A percentile compares a stretch with the other conserved stretches of the same genome.
Conservation (phyloP, 768 basidiomycete species). For the Porpolomopsis calyptriformis region DNA sequence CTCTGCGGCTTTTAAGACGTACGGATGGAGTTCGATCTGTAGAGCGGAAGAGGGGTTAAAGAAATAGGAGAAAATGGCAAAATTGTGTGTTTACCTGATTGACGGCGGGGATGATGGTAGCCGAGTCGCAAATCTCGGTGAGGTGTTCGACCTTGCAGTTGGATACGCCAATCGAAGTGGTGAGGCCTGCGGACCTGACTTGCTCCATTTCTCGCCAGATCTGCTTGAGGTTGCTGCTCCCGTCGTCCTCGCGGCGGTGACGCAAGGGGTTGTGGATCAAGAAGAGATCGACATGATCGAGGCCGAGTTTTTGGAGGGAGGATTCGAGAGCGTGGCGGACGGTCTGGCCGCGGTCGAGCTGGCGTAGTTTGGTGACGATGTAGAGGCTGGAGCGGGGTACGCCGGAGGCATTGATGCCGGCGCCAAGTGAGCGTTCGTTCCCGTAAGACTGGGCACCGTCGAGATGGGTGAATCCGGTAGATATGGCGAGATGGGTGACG, state of each 20-base stretch:
- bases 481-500: constrained; percentile 36
- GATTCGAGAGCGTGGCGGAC: constrained; percentile 38
- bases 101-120: constrained; percentile 48
- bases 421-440: constrained; percentile 46
- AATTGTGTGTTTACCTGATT: constrained; percentile 43
- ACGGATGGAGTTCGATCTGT: constrained; percentile 68
- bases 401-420: constrained; percentile 38
- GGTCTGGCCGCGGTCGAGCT: constrained; percentile 30
- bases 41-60: background rate
- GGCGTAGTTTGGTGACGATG: constrained; percentile 50
- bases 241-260: constrained; percentile 25
- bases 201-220: constrained; percentile 56
- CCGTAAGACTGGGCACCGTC: constrained; percentile 53
- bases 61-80: background rate
- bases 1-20: constrained; percentile 51
- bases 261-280: constrained; percentile 42
- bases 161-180: constrained; percentile 57
- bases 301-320: constrained; percentile 43
- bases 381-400: constrained; percentile 46
- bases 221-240: constrained; percentile 24
- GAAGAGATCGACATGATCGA: constrained; percentile 53
- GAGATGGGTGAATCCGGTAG: constrained; percentile 48
- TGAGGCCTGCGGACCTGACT: constrained; percentile 33
- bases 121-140: constrained; percentile 38
- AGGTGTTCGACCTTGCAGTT: constrained; percentile 53